A percentile compares a stretch with the other conserved stretches of the same genome.
Conservation (phyloP, 164 flowering plant genomes). For the Piper betle region DNA sequence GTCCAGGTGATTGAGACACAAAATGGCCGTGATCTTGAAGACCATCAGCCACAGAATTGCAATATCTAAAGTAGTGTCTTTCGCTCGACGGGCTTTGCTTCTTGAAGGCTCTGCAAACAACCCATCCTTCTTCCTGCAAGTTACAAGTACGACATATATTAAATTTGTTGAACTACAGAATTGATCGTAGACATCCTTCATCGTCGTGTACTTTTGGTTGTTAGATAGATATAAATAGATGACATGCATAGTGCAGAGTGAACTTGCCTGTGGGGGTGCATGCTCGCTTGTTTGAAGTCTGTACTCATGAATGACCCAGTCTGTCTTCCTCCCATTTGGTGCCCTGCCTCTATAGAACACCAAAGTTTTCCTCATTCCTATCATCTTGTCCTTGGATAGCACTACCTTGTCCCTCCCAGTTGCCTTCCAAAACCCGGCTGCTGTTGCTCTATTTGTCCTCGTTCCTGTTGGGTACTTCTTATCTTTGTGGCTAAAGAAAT, state of each 20-base stretch:
- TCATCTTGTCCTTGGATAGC: conserved; percentile 27
- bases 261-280: conserved; percentile 50
- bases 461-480: conserved; percentile 90
- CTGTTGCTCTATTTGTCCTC: conserved; percentile 56
- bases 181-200: neutral
- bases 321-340: conserved; percentile 45
- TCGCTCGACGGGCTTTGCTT: conserved; percentile 39
- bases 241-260: neutral
- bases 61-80: conserved; percentile 36
- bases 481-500: conserved; percentile 65
- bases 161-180: neutral
- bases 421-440: conserved; percentile 88
- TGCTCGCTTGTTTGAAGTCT: conserved; percentile 44
- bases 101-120: conserved; percentile 74
- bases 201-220: neutral
- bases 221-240: too few species aligned
- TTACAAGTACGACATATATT: neutral
- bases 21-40: conserved; percentile 7
- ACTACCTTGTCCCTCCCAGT: conserved; percentile 82
- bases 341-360: conserved; percentile 57
- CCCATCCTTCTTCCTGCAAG: conserved; percentile 82
- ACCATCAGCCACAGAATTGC: conserved; percentile 24
- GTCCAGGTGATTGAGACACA: conserved; percentile 10
- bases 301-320: conserved; percentile 62
- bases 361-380: conserved; percentile 53